Evolutionary conservation across 1,284 basidiomycete species (phyloP).

Genomic region (Malassezia japonica): DNA sequence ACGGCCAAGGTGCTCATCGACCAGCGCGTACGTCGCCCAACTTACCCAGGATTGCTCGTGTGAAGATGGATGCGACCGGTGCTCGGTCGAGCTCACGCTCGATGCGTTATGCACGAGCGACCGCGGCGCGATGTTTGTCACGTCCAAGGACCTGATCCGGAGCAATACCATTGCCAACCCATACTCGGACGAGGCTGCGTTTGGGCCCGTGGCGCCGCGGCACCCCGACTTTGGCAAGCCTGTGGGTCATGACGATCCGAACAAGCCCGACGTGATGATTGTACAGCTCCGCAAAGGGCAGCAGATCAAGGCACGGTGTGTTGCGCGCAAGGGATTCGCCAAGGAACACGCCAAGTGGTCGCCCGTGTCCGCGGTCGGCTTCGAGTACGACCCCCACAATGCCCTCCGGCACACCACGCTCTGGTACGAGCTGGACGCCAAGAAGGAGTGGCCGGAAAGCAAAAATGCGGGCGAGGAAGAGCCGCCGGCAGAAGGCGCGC

Average conservation of each 20-base stretch:
- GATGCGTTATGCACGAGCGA: constrained; percentile 58
- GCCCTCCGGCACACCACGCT: constrained; percentile 88
- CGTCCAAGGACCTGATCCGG: constrained; percentile 53
- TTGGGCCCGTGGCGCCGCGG: constrained; percentile 26
- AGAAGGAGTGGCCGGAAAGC: constrained; percentile 42
- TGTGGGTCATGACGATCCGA: constrained; percentile 58
- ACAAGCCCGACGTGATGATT: constrained; percentile 58
- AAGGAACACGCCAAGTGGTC: constrained; percentile 99
- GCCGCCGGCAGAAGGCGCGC: constrained; percentile 34
- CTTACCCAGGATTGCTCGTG: constrained; percentile 71
- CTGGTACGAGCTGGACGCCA: constrained; percentile 66
- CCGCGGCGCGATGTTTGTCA: constrained; percentile 63
- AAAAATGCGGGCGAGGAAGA: constrained; percentile 42
- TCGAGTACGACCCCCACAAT: constrained; percentile 98
- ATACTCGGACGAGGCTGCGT: constrained; percentile 28
- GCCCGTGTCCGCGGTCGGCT: constrained; percentile 83
- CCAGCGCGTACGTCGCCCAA: constrained; percentile 29
- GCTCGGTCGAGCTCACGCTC: constrained; percentile 67
- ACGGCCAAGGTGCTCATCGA: constrained; percentile 35
- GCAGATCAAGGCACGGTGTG: constrained; percentile 73
- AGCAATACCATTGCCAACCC: constrained; percentile 30
- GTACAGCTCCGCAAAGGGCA: constrained; percentile 90
- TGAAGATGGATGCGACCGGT: constrained; percentile 65
- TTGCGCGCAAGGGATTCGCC: constrained; percentile 92
- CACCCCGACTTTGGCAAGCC: constrained; percentile 70